These are phyloP conservation scores for Exophiala calicioides DNA, from an alignment of 2,329 filamentous ascomycete species.

Conservation along the genomic window DNA sequence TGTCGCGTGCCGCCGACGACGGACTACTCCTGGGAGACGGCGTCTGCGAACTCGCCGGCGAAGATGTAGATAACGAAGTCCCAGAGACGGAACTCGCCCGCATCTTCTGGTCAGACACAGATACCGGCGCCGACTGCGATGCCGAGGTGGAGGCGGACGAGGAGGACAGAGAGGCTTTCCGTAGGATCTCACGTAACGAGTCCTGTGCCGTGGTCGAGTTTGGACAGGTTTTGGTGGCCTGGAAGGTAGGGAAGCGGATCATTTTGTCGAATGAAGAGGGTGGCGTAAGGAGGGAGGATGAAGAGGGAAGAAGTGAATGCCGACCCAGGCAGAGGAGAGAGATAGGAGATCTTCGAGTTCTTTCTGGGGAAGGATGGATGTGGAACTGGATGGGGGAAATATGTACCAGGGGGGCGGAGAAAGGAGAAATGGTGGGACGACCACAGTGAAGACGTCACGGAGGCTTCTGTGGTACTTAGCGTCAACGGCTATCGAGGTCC, in stretches of 20 bases:
- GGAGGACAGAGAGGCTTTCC: constrained; percentile 10
- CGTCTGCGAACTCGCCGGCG: neutral
- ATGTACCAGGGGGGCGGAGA: too few species aligned
- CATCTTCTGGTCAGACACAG: neutral
- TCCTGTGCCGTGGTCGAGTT: constrained; percentile 14
- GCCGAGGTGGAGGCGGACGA: neutral
- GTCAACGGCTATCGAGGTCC: too few species aligned
- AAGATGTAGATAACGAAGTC: constrained; percentile 1
- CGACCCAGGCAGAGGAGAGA: neutral
- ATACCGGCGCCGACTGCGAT: neutral
- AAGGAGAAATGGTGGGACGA: too few species aligned
- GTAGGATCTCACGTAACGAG: constrained; percentile 19
- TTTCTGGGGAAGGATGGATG: too few species aligned
- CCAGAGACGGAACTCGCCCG: constrained; percentile 3
- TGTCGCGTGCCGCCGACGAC: neutral
- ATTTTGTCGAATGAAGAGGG: too few species aligned
- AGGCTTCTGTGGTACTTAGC: too few species aligned
- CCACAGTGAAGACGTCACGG: too few species aligned
- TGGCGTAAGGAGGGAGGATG: neutral
- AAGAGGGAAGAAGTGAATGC: neutral
- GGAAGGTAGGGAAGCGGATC: constrained; percentile 25
- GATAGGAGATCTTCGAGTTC: too few species aligned
- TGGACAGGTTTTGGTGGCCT: constrained; percentile 9
- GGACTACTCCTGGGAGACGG: neutral
- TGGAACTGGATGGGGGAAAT: too few species aligned